phyloP scores from a whole-genome alignment of 2,329 filamentous ascomycete genomes.

The Neonectria coccinea region DNA sequence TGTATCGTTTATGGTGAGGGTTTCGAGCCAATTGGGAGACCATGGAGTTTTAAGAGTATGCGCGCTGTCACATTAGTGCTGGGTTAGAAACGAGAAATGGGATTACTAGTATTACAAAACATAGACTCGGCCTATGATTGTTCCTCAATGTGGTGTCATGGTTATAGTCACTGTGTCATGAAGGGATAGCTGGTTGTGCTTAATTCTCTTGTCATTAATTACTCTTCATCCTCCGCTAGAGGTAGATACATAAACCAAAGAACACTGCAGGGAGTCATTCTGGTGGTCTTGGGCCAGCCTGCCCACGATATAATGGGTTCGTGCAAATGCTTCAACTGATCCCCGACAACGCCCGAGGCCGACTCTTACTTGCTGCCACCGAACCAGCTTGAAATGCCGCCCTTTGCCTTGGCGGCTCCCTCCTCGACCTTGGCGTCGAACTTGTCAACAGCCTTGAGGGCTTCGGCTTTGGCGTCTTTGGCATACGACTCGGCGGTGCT shows the following conservation, averaged over 20 bases:
- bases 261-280: slow-evolving; percentile 13
- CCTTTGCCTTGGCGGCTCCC: slow-evolving; percentile 84
- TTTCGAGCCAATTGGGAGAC: slow-evolving; percentile 19
- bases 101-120: neutral
- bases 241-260: slow-evolving; percentile 13
- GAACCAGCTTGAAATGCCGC: slow-evolving; percentile 87
- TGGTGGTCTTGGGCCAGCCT: slow-evolving; percentile 7
- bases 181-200: neutral
- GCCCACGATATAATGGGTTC: neutral
- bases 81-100: slow-evolving; percentile 19
- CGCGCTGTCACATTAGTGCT: neutral
- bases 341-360: neutral
- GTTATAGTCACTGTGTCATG: neutral
- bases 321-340: slow-evolving; percentile 2
- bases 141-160: neutral
- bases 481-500: slow-evolving; percentile 69
- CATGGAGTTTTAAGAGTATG: slow-evolving; percentile 23
- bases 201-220: slow-evolving; percentile 13
- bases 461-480: slow-evolving; percentile 72
- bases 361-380: slow-evolving; percentile 62
- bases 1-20: slow-evolving; percentile 10
- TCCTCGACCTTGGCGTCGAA: slow-evolving; percentile 86
- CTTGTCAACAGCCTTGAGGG: slow-evolving; percentile 80
- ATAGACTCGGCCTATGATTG: neutral
- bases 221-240: slow-evolving; percentile 9